Base-by-base conservation (phyloP, 2,329 filamentous ascomycete species). In the Aspergillus sp. region DNA sequence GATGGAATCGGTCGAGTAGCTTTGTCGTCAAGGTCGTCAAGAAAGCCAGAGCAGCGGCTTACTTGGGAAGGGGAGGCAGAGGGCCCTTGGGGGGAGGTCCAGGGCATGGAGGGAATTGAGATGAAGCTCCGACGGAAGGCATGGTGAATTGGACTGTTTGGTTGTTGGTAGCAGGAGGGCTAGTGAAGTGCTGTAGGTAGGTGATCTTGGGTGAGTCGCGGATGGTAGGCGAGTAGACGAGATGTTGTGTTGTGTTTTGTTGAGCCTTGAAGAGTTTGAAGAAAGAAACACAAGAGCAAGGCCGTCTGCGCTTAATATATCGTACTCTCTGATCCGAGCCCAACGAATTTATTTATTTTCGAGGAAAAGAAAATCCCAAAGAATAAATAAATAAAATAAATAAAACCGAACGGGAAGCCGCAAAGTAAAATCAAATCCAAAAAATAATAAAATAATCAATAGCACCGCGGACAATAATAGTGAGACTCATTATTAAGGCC, bases 91-190 rank as follows among this genome's bases (percentile, higher is more conserved):
- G 72, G 53, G 72, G 72, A 64, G 72, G 72, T 39, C 72, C 72
- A 5, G 72, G 72, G 66, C 72, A 74, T 53, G 72, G 72, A 69
- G 72, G 72, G 62, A 74, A 73, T 51, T 72, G 70, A 66, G 71
- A 70, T 55, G 66, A 59, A 50, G 67, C 62, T 58, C 61, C 68
- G 65, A 72, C 56, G 57, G 71, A 74, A 73, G 71, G 71, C 71
- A 74, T 74, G 53, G 58, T 71, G 51, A 9, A 30, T 30, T 11
- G 26, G 26, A 30, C 11, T 30, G 26, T 36, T 15, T 36, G 17
- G 48, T 50, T 13, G 59, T 44, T 38, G 34, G 30, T 42, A 55
- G 49, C 47, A 18, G 58, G 52, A 44, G 51, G 24, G 7, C 15
- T n/a, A 15, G 13, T 30, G 26, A 11, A 4, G 26, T 30, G 26